Evolutionary conservation across 2,329 filamentous ascomycete species (phyloP).

Genomic region (Dryadomyces sulphureus): DNA sequence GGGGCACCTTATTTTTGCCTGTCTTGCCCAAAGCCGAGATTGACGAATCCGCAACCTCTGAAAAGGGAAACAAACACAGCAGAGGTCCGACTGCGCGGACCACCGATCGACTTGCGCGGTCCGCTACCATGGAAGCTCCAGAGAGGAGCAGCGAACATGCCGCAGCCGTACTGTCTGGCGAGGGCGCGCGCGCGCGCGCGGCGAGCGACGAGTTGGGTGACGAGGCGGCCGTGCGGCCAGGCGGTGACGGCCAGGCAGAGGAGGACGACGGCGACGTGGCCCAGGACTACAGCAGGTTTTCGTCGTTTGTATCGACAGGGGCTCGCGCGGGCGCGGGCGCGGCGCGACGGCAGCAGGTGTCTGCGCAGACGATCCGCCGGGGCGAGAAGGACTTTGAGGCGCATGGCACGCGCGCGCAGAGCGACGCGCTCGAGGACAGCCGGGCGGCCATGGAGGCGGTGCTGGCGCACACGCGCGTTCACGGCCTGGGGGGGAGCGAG

Average conservation of each 20-base stretch:
- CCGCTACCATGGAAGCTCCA: neutral
- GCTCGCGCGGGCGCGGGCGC: no score
- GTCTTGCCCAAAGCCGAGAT: neutral
- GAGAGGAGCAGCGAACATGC: neutral
- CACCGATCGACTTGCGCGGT: no score
- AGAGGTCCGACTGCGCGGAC: no score
- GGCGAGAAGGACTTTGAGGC: constrained; percentile 97
- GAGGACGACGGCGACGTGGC: constrained; percentile 32
- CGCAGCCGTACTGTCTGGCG: neutral
- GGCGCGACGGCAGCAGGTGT: no score
- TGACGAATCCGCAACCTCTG: no score
- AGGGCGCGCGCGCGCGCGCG: neutral
- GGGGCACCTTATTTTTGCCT: neutral
- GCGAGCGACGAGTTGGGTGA: neutral
- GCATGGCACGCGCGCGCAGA: constrained; percentile 74
- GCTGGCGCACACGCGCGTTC: constrained; percentile 60
- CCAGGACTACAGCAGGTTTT: constrained; percentile 72
- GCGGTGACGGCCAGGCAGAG: constrained; percentile 11
- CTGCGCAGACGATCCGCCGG: constrained; percentile 60
- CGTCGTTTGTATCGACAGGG: constrained; percentile 20
- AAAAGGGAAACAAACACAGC: no score
- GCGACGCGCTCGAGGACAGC: constrained; percentile 62
- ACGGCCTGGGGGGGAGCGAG: constrained; percentile 24
- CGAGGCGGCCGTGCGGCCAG: no score
- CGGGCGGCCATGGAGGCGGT: constrained; percentile 82